These are phyloP conservation scores for Pisolithus orientalis DNA, from an alignment of 768 basidiomycete genomes.

Conservation along the genomic window DNA sequence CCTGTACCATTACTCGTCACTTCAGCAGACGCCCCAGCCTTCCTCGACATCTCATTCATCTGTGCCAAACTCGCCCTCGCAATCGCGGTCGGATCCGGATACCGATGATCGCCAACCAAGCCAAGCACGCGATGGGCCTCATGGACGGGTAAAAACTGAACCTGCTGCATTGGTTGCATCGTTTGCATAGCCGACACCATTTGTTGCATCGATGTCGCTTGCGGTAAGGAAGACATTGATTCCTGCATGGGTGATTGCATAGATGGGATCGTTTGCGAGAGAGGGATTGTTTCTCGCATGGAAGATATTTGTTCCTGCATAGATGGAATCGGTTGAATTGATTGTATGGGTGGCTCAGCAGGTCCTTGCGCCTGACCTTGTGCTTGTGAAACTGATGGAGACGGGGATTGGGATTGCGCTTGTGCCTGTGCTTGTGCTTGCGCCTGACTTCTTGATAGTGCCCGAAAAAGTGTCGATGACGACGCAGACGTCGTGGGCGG, in stretches of 20 bases:
- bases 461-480: constrained; percentile 19
- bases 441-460: constrained; percentile 13
- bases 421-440: not conserved
- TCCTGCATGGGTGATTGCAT: not conserved
- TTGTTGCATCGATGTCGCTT: not conserved
- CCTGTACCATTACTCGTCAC: too few relatives aligned
- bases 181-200: not conserved
- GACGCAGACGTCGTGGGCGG: constrained; percentile 12
- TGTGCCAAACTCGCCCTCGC: constrained; percentile 66
- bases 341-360: not conserved
- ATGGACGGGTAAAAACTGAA: constrained; percentile 48
- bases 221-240: not conserved
- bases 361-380: not conserved
- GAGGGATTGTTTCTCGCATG: too few relatives aligned
- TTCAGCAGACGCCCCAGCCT: constrained; percentile 36
- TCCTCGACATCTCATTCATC: constrained; percentile 72
- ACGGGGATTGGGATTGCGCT: not conserved
- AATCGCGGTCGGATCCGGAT: constrained; percentile 43
- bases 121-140: constrained; percentile 49
- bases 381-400: not conserved
- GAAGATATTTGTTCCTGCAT: not conserved
- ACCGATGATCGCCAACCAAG: constrained; percentile 25
- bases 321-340: not conserved
- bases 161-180: constrained; percentile 4
- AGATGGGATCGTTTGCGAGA: too few relatives aligned